Conservation (phyloP, 2,329 filamentous ascomycete genomes). For the Colletotrichum falcatum region DNA sequence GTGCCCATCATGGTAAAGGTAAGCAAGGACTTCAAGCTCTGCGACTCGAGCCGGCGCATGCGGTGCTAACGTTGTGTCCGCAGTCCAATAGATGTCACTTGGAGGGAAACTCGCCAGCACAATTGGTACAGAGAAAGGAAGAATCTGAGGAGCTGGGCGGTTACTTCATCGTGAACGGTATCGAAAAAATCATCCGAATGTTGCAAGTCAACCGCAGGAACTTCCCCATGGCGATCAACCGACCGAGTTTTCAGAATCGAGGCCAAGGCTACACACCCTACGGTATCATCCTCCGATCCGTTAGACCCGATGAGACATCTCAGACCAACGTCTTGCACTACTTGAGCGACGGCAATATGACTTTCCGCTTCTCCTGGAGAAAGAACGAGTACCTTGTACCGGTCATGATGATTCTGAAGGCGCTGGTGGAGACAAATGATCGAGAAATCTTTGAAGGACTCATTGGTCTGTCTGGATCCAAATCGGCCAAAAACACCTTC, state of each 20-base stretch:
- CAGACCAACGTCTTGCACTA: slow-evolving; percentile 98
- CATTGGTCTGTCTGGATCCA: slow-evolving; percentile 80
- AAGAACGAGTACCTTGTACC: slow-evolving; percentile 98
- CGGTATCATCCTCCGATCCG: slow-evolving; percentile 91
- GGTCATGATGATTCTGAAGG: slow-evolving; percentile 96
- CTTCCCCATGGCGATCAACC: slow-evolving; percentile 93
- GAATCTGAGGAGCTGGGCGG: slow-evolving; percentile 96
- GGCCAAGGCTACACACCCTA: slow-evolving; percentile 89
- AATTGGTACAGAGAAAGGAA: slow-evolving; percentile 88
- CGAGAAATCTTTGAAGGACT: slow-evolving; percentile 96
- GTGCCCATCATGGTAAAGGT: slow-evolving; percentile 95
- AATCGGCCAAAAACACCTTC: slow-evolving; percentile 88
- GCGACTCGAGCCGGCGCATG: slow-evolving; percentile 14
- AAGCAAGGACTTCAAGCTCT: slow-evolving; percentile 48
- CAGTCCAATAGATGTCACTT: slow-evolving; percentile 93
- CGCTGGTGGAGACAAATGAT: slow-evolving; percentile 94
- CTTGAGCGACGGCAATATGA: slow-evolving; percentile 93
- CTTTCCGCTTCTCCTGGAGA: slow-evolving; percentile 96
- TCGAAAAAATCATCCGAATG: slow-evolving; percentile 95
- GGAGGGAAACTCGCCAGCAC: slow-evolving; percentile 83
- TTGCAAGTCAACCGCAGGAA: slow-evolving; percentile 91
- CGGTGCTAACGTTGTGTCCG: slow-evolving; percentile 44
- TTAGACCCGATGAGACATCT: slow-evolving; percentile 96
- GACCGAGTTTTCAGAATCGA: slow-evolving; percentile 89
- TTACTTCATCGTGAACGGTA: slow-evolving; percentile 98